Conservation (phyloP, 305 asterid genomes). For the Ajuga reptans region DNA sequence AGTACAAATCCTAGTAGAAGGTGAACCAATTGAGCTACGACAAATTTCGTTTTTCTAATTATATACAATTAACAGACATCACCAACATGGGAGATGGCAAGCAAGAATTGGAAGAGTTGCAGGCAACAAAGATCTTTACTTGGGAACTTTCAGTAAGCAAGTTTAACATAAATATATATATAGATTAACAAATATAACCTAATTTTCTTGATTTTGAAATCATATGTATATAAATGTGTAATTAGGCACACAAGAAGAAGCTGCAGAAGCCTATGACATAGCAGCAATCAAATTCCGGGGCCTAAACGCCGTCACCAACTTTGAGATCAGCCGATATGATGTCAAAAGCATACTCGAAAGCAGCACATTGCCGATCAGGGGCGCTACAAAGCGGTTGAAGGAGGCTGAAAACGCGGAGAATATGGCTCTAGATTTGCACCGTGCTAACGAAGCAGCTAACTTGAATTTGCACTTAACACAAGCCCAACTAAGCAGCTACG, state of each 20-base stretch:
- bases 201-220: neutral
- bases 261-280: constrained; percentile 84
- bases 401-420: constrained; percentile 55
- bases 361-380: constrained; percentile 55
- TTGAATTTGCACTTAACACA: constrained; percentile 30
- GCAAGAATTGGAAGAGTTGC: constrained; percentile 87
- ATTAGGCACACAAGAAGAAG: constrained; percentile 83
- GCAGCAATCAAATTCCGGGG: constrained; percentile 88
- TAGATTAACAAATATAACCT: neutral
- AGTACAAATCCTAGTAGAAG: too few relatives aligned
- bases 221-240: too few relatives aligned
- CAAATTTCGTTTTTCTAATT: neutral
- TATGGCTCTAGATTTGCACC: constrained; percentile 41
- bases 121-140: constrained; percentile 77
- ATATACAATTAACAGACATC: constrained; percentile 42
- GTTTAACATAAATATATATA: too few relatives aligned
- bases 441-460: constrained; percentile 30
- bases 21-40: too few relatives aligned
- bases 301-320: constrained; percentile 65
- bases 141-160: constrained; percentile 74
- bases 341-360: constrained; percentile 77
- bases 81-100: constrained; percentile 90
- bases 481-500: constrained; percentile 22
- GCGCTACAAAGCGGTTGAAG: constrained; percentile 67
- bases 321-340: constrained; percentile 69